Evolutionary conservation across 139 green algal species (phyloP).

Genomic region (Bryopsis sp.): DNA sequence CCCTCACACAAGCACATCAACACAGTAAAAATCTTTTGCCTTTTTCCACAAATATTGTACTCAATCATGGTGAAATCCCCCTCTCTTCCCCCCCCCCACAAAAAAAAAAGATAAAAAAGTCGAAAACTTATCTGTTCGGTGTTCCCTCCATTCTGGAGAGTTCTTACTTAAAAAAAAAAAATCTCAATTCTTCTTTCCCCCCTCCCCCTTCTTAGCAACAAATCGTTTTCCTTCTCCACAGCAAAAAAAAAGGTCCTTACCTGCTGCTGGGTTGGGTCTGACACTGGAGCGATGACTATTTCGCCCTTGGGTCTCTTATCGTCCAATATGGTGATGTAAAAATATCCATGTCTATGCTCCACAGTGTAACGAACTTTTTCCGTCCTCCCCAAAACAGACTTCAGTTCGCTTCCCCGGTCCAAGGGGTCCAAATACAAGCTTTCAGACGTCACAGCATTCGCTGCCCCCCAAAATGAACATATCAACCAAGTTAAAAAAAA

Average conservation of each 20-base stretch:
- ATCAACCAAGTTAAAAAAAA: no score
- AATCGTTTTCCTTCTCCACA: no score
- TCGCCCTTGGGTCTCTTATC: constrained; percentile 65
- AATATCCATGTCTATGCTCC: constrained; percentile 36
- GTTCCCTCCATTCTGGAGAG: no score
- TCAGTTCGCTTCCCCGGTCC: constrained; percentile 40
- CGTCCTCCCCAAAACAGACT: constrained; percentile 45
- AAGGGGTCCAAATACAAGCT: constrained; percentile 47
- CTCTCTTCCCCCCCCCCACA: no score
- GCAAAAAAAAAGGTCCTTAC: constrained; percentile 9
- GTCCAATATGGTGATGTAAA: constrained; percentile 57
- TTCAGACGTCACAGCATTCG: constrained; percentile 67
- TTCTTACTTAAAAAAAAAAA: constrained; percentile 38
- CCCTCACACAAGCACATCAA: no score
- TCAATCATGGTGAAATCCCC: no score
- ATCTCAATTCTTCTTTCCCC: background rate
- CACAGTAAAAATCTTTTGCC: no score
- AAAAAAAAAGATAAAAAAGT: no score
- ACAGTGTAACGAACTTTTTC: constrained; percentile 61
- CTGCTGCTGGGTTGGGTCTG: constrained; percentile 29
- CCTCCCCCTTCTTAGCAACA: no score
- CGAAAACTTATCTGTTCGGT: no score
- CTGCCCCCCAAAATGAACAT: constrained; percentile 28
- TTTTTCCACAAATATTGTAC: no score
- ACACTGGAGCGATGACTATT: constrained; percentile 51